phyloP scores from a whole-genome alignment of 352 stramenopile genomes.

The Phytophthora pinifolia region DNA sequence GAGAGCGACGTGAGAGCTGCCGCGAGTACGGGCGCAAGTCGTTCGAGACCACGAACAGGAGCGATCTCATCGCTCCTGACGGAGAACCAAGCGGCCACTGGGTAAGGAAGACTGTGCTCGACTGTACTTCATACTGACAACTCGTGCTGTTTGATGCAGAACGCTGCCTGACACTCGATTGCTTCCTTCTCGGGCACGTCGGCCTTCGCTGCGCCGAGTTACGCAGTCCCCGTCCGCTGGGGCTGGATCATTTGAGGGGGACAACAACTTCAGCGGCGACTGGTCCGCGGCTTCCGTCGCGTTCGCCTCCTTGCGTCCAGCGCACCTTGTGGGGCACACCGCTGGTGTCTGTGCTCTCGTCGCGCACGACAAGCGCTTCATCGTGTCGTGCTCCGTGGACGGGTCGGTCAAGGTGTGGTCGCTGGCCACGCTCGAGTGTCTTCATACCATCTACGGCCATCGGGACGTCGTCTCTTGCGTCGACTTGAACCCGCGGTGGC shows the following conservation, averaged over 20 bases:
- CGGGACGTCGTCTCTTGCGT: constrained; percentile 62
- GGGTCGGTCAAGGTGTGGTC: constrained; percentile 77
- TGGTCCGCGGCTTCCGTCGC: constrained; percentile 16
- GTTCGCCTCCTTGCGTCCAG: constrained; percentile 22
- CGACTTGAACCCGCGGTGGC: constrained; percentile 48
- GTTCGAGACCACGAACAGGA: constrained; percentile 1
- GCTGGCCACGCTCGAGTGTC: constrained; percentile 41
- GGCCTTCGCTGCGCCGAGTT: constrained; percentile 16
- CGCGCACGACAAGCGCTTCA: constrained; percentile 51
- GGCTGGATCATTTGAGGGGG: not conserved
- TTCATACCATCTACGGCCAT: constrained; percentile 70
- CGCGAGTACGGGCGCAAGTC: not conserved
- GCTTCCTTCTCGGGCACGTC: too few relatives aligned
- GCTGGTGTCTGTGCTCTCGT: constrained; percentile 61
- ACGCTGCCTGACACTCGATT: too few relatives aligned
- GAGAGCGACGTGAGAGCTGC: constrained; percentile 11
- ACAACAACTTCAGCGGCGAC: constrained; percentile 14
- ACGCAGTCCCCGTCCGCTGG: constrained; percentile 1
- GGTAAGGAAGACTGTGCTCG: not conserved
- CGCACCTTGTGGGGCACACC: constrained; percentile 59
- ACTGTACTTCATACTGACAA: not conserved
- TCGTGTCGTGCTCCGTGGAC: constrained; percentile 70
- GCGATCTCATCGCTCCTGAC: not conserved
- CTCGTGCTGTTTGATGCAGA: not conserved
- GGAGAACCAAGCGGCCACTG: constrained; percentile 20